Conservation (phyloP, 345 rosid species). For the Zanthoxylum bungeanum region DNA sequence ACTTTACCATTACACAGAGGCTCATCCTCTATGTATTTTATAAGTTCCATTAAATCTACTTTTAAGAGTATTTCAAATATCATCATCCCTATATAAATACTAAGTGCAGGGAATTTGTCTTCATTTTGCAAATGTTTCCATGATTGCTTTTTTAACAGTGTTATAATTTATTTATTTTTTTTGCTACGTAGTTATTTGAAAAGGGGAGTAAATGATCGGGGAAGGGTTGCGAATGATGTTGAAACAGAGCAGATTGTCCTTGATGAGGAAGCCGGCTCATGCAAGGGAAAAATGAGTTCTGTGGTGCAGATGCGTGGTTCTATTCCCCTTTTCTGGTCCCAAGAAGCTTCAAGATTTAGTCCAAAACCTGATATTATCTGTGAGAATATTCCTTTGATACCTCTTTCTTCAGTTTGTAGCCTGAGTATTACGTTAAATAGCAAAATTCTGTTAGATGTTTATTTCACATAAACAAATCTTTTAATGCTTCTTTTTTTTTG, state of each 20-base stretch:
- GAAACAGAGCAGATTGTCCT: conserved; percentile 98
- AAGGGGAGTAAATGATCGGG: conserved; percentile 96
- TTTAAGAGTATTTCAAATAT: background rate
- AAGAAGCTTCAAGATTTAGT: conserved; percentile 96
- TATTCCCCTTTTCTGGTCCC: conserved; percentile 99
- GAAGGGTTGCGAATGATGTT: conserved; percentile 99
- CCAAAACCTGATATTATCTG: conserved; percentile 98
- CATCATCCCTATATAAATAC: background rate
- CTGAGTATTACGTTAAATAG: background rate
- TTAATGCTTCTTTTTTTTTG: conserved; percentile 23
- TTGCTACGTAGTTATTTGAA: conserved; percentile 72
- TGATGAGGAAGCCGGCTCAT: conserved; percentile 91
- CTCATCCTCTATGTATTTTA: background rate
- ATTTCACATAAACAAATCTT: conserved; percentile 9
- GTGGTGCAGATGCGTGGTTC: conserved; percentile 99
- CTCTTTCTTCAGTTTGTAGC: conserved; percentile 5
- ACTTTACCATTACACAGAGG: too few relatives aligned
- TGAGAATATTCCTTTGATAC: conserved; percentile 37
- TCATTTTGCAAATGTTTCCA: background rate
- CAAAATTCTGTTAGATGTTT: background rate
- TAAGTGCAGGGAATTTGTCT: background rate
- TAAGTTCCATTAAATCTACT: background rate
- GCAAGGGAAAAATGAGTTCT: conserved; percentile 96
- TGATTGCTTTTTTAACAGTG: background rate
- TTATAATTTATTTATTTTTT: conserved; percentile 12